These are phyloP conservation scores for Hortiboletus campestris DNA, from an alignment of 768 basidiomycete genomes.

Conservation along the genomic window DNA sequence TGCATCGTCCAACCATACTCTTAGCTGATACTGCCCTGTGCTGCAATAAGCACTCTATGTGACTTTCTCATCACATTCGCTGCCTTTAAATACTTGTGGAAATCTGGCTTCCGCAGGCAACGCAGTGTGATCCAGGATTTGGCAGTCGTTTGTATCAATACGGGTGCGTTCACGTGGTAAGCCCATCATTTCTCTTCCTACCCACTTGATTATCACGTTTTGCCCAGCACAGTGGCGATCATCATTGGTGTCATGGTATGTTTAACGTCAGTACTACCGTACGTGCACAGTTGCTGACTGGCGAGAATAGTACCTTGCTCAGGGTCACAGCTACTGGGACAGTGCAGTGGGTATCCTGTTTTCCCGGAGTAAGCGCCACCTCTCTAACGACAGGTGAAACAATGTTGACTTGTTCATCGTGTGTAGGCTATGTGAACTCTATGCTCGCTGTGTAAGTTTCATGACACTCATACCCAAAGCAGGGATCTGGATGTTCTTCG, in stretches of 20 bases:
- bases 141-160: slow-evolving; percentile 14
- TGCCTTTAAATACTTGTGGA: slow-evolving; percentile 20
- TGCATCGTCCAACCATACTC: neutral
- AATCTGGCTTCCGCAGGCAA: slow-evolving; percentile 9
- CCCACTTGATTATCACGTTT: neutral
- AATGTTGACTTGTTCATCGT: neutral
- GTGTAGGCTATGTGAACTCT: slow-evolving; percentile 15
- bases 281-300: neutral
- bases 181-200: neutral
- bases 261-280: neutral
- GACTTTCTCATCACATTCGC: slow-evolving; percentile 4
- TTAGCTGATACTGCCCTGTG: neutral
- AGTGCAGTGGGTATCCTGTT: neutral
- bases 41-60: neutral
- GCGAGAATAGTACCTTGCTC: slow-evolving; percentile 1
- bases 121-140: slow-evolving; percentile 6
- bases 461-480: neutral
- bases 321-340: neutral
- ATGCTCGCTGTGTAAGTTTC: slow-evolving; percentile 14
- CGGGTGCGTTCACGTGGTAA: slow-evolving; percentile 14
- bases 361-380: slow-evolving; percentile 2
- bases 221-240: neutral
- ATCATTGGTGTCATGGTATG: slow-evolving; percentile 4
- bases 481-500: neutral
- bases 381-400: neutral